Base-by-base conservation (phyloP, 768 basidiomycete species). In the Tephrocybe sp. region DNA sequence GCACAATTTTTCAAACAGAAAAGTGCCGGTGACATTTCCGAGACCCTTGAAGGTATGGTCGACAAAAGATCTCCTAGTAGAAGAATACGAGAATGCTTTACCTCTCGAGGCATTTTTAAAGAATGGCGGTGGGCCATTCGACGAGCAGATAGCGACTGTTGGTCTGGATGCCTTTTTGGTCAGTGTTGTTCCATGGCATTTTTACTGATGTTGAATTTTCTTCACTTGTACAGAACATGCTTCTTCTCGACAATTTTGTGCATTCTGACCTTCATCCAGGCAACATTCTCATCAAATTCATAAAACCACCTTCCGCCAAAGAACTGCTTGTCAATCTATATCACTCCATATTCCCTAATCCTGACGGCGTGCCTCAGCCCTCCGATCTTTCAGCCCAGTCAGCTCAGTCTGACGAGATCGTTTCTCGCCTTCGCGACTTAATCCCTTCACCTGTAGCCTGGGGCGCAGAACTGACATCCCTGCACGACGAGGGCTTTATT, bases 251-350 rank as follows among this genome's bases (percentile, higher is more conserved):
- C 68, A 98, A 99, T 67, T 99, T 97, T 67, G 93, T 95, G 9
- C 97, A 98, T 64, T 77, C 89, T 3, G 91, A 92, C 62, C 79
- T 92, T 18, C 91, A 91, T 64, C 88, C 91, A 2, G 95, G 95
- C 24, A 98, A 98, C 65, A 94, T 97, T 68, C 90, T 97, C 86
- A 83, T 99, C 73, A 97, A 95, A 64, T 98, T 98, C 72, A 86
- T 83, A 62, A 91, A 89, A 64, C 92, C 92, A 0, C 80, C 87
- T 8, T 78, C 82, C 1, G 87, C 91, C 0, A 68, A 73, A 37
- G 74, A 82, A 57, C 71, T 91, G 39, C 66, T 91, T 34, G 68
- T 73, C 54, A 82, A 79, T 56, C 68, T 92, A 43, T 79, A 82
- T 58, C 64, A 72, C 52, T 70, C 76, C 41, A 58, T 84, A 51